These are phyloP conservation scores for Erythrobasidium yunnanense DNA, from an alignment of 768 basidiomycete species.

Conservation along the genomic window DNA sequence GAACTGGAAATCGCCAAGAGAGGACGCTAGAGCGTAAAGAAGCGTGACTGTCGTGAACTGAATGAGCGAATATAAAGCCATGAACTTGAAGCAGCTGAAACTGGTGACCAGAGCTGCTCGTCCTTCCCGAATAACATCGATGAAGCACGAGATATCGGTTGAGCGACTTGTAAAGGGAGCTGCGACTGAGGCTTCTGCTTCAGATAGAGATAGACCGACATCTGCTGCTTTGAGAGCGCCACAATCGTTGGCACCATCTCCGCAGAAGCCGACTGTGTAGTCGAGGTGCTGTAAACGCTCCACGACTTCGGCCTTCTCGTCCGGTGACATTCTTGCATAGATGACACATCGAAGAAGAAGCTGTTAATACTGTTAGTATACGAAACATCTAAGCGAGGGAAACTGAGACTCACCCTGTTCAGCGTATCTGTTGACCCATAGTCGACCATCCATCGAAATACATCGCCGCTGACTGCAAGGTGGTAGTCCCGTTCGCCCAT, in stretches of 20 bases:
- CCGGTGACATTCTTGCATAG: slow-evolving; percentile 97
- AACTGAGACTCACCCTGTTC: slow-evolving; percentile 57
- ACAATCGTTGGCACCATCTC: slow-evolving; percentile 97
- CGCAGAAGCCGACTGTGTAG: slow-evolving; percentile 95
- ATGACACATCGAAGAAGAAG: slow-evolving; percentile 96
- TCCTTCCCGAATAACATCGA: slow-evolving; percentile 87
- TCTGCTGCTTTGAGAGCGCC: slow-evolving; percentile 97
- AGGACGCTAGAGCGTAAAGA: slow-evolving; percentile 90
- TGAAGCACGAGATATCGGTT: slow-evolving; percentile 87
- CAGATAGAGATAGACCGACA: slow-evolving; percentile 88
- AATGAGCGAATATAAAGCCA: slow-evolving; percentile 96
- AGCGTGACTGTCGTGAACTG: slow-evolving; percentile 97
- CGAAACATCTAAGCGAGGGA: not conserved
- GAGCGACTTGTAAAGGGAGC: slow-evolving; percentile 91
- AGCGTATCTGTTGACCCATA: slow-evolving; percentile 85
- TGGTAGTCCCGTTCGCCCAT: slow-evolving; percentile 64
- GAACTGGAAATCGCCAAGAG: slow-evolving; percentile 91
- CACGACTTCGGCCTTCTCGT: slow-evolving; percentile 97
- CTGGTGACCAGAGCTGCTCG: slow-evolving; percentile 91
- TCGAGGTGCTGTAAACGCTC: slow-evolving; percentile 85
- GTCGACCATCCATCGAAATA: slow-evolving; percentile 97
- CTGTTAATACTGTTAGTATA: slow-evolving; percentile 44
- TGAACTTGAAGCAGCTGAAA: slow-evolving; percentile 99
- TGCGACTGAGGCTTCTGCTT: slow-evolving; percentile 95
- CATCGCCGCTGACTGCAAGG: slow-evolving; percentile 82